Percentiles rank a stretch among this genome's conserved stretches.
phyloP scores from a whole-genome alignment of 345 rosid species.

The Populus davidiana region DNA sequence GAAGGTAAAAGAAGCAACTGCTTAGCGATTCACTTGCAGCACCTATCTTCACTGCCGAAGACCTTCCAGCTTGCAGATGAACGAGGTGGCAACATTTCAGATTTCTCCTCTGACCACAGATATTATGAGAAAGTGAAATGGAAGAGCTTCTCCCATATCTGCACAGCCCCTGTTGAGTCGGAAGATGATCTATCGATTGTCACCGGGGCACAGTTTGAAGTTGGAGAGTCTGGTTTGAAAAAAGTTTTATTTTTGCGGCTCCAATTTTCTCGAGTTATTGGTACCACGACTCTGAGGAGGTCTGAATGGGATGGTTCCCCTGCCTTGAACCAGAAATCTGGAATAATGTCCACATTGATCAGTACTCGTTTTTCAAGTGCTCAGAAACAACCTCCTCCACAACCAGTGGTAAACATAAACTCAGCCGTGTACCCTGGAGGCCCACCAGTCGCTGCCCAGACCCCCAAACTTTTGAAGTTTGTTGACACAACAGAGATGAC shows the following conservation, averaged over 20 bases:
- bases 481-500: conserved; percentile 89
- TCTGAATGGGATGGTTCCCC: conserved; percentile 91
- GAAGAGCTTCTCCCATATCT: conserved; percentile 90
- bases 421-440: conserved; percentile 94
- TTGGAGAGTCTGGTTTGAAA: conserved; percentile 77
- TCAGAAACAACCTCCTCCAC: conserved; percentile 68
- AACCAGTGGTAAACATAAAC: conserved; percentile 80
- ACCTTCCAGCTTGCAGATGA: conserved; percentile 69
- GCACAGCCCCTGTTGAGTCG: conserved; percentile 84
- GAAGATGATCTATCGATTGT: conserved; percentile 78
- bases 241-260: conserved; percentile 80
- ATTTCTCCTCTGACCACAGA: conserved; percentile 51
- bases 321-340: conserved; percentile 66
- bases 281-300: conserved; percentile 47
- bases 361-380: conserved; percentile 81
- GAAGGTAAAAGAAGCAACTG: conserved; percentile 89
- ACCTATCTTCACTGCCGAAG: conserved; percentile 89
- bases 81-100: conserved; percentile 36
- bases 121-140: conserved; percentile 91
- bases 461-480: conserved; percentile 78
- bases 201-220: conserved; percentile 84
- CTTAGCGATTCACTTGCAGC: conserved; percentile 87
- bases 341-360: conserved; percentile 76
- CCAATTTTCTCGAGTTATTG: conserved; percentile 57
- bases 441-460: conserved; percentile 84